Conservation (phyloP, 2,329 filamentous ascomycete genomes). For the Aspergillus sp. region DNA sequence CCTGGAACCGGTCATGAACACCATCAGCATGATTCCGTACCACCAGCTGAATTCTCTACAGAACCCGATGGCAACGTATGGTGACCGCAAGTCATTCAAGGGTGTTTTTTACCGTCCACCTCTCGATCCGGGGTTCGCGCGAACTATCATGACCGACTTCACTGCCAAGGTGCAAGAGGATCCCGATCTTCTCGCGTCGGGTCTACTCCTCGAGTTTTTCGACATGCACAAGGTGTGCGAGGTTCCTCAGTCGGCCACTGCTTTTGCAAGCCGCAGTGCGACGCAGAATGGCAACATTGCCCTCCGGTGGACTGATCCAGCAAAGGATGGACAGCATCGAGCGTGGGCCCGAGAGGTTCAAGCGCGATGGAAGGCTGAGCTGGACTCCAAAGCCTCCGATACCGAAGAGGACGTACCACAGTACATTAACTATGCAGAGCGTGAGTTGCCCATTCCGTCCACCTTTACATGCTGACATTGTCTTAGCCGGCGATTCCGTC, state of each 20-base stretch:
- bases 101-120: conserved; percentile 39
- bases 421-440: conserved; percentile 29
- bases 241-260: conserved; percentile 29
- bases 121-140: conserved; percentile 25
- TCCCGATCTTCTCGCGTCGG: conserved; percentile 19
- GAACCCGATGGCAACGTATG: conserved; percentile 31
- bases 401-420: conserved; percentile 16
- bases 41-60: conserved; percentile 30
- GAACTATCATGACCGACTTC: conserved; percentile 23
- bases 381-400: conserved; percentile 9
- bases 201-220: conserved; percentile 35
- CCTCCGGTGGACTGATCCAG: conserved; percentile 33
- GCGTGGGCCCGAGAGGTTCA: conserved; percentile 30
- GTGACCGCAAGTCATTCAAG: conserved; percentile 35
- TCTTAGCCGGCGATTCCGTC: conserved; percentile 21
- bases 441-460: conserved; percentile 12
- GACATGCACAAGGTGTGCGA: conserved; percentile 32
- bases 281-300: conserved; percentile 37
- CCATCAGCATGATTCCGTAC: conserved; percentile 35
- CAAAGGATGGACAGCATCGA: conserved; percentile 29
- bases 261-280: conserved; percentile 38
- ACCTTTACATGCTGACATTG: conserved; percentile 4
- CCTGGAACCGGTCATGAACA: conserved; percentile 29
- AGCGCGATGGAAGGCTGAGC: conserved; percentile 15
- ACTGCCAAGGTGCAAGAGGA: conserved; percentile 18